Base-by-base conservation (phyloP, 805 yeast genomes). In the Yarrowia sp. region DNA sequence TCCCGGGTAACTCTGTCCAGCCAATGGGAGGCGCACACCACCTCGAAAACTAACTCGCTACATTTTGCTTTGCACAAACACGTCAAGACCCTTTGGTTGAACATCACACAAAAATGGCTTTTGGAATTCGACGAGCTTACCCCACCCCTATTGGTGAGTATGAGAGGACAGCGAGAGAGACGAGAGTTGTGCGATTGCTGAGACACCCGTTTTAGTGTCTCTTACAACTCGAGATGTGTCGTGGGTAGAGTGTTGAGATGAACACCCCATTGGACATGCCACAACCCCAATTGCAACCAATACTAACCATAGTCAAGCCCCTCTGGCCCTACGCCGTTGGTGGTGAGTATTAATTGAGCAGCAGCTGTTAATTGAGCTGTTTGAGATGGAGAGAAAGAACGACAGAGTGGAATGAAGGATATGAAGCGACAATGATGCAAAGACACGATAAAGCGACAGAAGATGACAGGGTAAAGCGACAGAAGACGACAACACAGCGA, bases 251-350 rank as follows among this genome's bases (percentile, higher is more conserved):
- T 22, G 16, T 15, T 22, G n/a, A 43, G 19, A 4, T 49, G 41
- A n/a, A 35, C 26, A 50, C 40, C 40, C 12, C 40, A 35, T 41
- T 3, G 10, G n/a, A 52, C 41, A 11, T 14, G 32, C 11, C 10
- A 35, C 36, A 40, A 14, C 12, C 5, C 40, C 61, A 56, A 35
- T 26, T 42, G 48, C n/a, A 22, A 26, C 38, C 10, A 56, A 12
- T 41, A 64, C 68, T 64, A 68, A 55, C 67, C 50, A 26, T 77
- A 73, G 81, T 86, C 76, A 91, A 89, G 81, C 87, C 86, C 79
- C 88, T 85, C 86, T 91, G 97, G 97, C 97, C 97, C 76, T 90
- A 90, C 80, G 89, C 89, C 75, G 87, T 85, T 77, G 95, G 95
- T 77, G 92, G 94, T 84, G 83, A 77, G 88, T 85, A 77, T 16